These are phyloP conservation scores for Pythium angustatum DNA, from an alignment of 352 stramenopile genomes.

Conservation along the genomic window DNA sequence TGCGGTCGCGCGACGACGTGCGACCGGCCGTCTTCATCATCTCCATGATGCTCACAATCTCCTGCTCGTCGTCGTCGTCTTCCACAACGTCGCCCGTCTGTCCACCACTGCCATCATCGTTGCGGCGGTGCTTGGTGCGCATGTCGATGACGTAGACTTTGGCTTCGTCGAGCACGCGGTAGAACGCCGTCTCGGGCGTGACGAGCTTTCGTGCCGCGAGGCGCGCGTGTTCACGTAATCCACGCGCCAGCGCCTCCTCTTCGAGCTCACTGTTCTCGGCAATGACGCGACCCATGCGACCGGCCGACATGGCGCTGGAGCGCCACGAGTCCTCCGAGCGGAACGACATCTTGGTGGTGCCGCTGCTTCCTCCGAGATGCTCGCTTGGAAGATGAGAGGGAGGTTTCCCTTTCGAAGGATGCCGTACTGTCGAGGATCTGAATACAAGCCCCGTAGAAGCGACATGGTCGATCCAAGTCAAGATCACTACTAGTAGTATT, in stretches of 20 bases:
- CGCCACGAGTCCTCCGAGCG: constrained; percentile 31
- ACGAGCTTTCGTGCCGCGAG: constrained; percentile 28
- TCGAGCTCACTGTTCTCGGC: constrained; percentile 29
- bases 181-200: constrained; percentile 52
- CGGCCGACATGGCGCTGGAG: constrained; percentile 30
- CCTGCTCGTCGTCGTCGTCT: constrained; percentile 5
- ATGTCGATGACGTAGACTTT: constrained; percentile 65
- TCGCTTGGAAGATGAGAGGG: background rate
- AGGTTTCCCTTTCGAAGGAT: constrained; percentile 18
- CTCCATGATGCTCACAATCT: constrained; percentile 59
- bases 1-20: constrained; percentile 30
- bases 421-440: background rate
- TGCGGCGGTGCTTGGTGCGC: constrained; percentile 5
- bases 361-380: background rate
- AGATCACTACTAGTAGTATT: too few species aligned
- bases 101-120: background rate
- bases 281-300: constrained; percentile 26
- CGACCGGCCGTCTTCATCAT: constrained; percentile 42
- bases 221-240: constrained; percentile 18
- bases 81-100: background rate
- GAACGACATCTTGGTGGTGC: constrained; percentile 20
- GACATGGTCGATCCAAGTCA: too few species aligned
- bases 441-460: constrained; percentile 21
- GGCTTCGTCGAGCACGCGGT: constrained; percentile 64
- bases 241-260: constrained; percentile 23